Percentiles rank a stretch among this genome's conserved stretches.
phyloP scores from a whole-genome alignment of 371 early-diverging fungal species.

The Zychaea mexicana region DNA sequence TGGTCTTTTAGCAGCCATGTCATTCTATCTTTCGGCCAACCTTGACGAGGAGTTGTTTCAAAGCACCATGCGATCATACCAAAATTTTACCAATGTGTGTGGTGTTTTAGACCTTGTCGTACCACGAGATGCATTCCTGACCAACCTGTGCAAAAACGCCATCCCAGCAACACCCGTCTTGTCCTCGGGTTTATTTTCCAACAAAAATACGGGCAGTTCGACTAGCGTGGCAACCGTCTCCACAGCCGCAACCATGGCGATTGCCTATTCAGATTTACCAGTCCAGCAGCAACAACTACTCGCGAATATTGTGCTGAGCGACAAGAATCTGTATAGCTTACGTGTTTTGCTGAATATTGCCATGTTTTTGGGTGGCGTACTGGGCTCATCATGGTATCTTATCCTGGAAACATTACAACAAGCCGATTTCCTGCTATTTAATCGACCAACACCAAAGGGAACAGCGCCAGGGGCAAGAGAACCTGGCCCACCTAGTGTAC shows the following conservation, averaged over 20 bases:
- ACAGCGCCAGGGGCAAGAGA: constrained; percentile 7
- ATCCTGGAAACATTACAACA: constrained; percentile 89
- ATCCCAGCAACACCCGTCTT: constrained; percentile 63
- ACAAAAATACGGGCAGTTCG: constrained; percentile 27
- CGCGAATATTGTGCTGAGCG: constrained; percentile 58
- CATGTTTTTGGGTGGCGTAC: constrained; percentile 69
- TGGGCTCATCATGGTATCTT: constrained; percentile 87
- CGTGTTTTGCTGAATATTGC: constrained; percentile 77
- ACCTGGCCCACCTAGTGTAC: constrained; percentile 12
- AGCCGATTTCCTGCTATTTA: constrained; percentile 64
- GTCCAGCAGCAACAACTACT: constrained; percentile 46
- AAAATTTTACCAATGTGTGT: constrained; percentile 78
- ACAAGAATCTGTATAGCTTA: constrained; percentile 80
- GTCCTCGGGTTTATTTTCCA: constrained; percentile 36
- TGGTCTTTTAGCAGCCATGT: constrained; percentile 79
- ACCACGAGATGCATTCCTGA: constrained; percentile 86
- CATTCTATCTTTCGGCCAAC: constrained; percentile 74
- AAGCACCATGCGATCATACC: constrained; percentile 69
- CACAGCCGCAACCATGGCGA: constrained; percentile 4
- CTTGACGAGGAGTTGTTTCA: constrained; percentile 89
- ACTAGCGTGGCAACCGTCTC: constrained; percentile 22
- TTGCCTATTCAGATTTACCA: constrained; percentile 40
- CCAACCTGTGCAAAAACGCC: constrained; percentile 78
- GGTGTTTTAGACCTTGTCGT: constrained; percentile 82
- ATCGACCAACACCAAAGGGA: constrained; percentile 49